Percentiles rank a stretch among this genome's conserved stretches.
Evolutionary conservation across 2,329 filamentous ascomycete species (phyloP).

Genomic region (Alternaria solani): DNA sequence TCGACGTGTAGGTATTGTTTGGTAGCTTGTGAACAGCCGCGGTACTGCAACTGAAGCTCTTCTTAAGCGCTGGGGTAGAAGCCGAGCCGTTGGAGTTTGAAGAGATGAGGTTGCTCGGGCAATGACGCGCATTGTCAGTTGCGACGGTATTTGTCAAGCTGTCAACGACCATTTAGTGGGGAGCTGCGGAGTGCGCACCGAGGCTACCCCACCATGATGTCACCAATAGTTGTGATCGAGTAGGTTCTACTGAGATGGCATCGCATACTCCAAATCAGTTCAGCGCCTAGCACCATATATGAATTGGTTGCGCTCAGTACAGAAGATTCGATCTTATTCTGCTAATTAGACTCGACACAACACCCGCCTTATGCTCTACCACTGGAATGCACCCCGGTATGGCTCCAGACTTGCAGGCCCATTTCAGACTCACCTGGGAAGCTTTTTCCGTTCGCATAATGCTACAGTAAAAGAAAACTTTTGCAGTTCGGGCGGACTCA

Average conservation of each 20-base stretch:
- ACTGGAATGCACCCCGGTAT: neutral
- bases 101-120: constrained; percentile 17
- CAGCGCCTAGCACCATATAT: neutral
- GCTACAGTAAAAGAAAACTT: no score
- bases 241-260: neutral
- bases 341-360: neutral
- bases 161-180: constrained; percentile 13
- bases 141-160: constrained; percentile 25
- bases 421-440: neutral
- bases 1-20: neutral
- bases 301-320: neutral
- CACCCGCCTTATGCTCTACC: no score
- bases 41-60: constrained; percentile 22
- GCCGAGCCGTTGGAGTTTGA: constrained; percentile 14
- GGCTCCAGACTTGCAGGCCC: neutral
- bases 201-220: constrained; percentile 34
- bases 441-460: no score
- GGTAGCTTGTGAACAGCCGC: neutral
- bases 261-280: neutral
- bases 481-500: no score
- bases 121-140: constrained; percentile 26
- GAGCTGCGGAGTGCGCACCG: constrained; percentile 3
- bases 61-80: neutral
- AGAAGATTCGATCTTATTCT: no score
- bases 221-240: constrained; percentile 7